Evolutionary conservation across 345 rosid species (phyloP), one percentile per base, ranked within the genome.

Genomic region (Erysimum cheiranthoides): DNA sequence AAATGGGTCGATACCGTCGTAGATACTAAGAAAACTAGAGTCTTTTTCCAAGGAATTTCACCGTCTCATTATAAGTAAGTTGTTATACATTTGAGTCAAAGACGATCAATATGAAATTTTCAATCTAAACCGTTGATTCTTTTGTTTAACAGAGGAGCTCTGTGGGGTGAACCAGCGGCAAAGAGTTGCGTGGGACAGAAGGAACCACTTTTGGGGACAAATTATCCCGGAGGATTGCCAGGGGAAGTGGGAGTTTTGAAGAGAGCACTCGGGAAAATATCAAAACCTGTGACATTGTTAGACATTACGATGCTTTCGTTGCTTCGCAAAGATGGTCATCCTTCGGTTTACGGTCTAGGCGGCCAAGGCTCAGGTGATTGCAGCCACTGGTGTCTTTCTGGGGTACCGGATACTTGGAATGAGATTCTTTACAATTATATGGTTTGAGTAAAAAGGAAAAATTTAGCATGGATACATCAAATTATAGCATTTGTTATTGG

Each of bases 401-500:
- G 97, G 9, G 97, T 91, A 78, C 97, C 98, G 1, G 98, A 93
- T 77, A 84, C 94, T 69, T 93, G 98, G 98, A 93, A 90, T 74
- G 82, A 81, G 70, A 80, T 93, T 82, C 87, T 93, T 83, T 91
- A 83, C 80, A 88, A 82, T 80, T 82, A 82, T 32, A 76, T 89
- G 78, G 46, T 75, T 75, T 49, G 32, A 50, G 40, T 35, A 10
- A 5, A 5, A 8, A n/a, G n/a, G n/a, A 39, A 25, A 28, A 5
- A 3, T 13, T 5, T 14, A 39, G 50, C 3, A 50, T 38, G 43
- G 11, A 4, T 21, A 32, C 14, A 50, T 4, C 57, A n/a, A 43
- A 40, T 32, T 64, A 25, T 56, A 67, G 21, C 74, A 78, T 78
- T 65, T 38, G 25, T 58, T 58, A 39, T 40, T 59, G 68, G 68